Evolutionary conservation across 1,139 yeast genomes (phyloP).

Genomic region (Eremothecium gossypii): DNA sequence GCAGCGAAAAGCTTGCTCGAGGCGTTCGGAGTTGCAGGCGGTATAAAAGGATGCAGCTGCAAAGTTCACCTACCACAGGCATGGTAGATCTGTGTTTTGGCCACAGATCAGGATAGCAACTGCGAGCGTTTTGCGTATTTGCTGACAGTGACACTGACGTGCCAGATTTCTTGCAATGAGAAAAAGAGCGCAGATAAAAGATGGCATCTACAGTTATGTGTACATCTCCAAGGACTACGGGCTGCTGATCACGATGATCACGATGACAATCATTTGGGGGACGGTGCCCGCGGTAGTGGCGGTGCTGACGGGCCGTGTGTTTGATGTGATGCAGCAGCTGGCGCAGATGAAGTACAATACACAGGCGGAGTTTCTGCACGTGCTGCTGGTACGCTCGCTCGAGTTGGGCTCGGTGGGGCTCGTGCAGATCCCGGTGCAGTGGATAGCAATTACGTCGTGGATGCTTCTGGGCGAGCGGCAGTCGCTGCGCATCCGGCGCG

Average conservation of each 20-base stretch:
- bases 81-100: too few species aligned
- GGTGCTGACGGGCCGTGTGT: conserved; percentile 56
- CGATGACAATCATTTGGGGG: conserved; percentile 36
- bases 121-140: too few species aligned
- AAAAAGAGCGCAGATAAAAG: background rate
- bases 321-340: conserved; percentile 40
- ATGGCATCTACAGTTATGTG: background rate
- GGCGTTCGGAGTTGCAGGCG: too few species aligned
- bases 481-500: conserved; percentile 46
- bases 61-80: too few species aligned
- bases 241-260: conserved; percentile 16
- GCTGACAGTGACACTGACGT: too few species aligned
- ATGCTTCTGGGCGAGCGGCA: conserved; percentile 66
- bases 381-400: conserved; percentile 42
- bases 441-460: conserved; percentile 56
- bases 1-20: too few species aligned
- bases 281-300: conserved; percentile 55
- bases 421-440: conserved; percentile 41
- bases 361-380: conserved; percentile 33
- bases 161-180: too few species aligned
- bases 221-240: background rate
- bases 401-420: conserved; percentile 51
- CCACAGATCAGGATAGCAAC: too few species aligned
- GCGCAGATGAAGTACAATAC: conserved; percentile 28
- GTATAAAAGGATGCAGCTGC: too few species aligned